Evolutionary conservation across 2,329 filamentous ascomycete genomes (phyloP).

Genomic region (Epichloe gansuensis): DNA sequence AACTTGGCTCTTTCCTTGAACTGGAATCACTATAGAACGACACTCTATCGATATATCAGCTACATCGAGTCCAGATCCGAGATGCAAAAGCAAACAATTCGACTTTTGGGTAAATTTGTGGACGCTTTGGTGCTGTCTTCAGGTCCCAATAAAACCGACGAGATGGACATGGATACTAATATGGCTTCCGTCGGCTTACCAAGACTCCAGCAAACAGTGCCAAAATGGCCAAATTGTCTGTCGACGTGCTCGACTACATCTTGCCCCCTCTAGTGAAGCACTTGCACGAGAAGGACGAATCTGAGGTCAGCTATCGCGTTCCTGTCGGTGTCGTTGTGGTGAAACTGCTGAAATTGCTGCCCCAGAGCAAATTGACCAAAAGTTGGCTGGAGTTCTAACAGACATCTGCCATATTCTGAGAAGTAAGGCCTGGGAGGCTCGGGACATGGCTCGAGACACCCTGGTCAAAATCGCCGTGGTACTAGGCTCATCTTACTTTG

Average conservation of each 20-base stretch:
- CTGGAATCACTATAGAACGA: slow-evolving; percentile 81
- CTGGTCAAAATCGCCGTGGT: slow-evolving; percentile 72
- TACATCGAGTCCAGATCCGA: slow-evolving; percentile 74
- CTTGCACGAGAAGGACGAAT: slow-evolving; percentile 88
- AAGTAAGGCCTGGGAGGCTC: slow-evolving; percentile 75
- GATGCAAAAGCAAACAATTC: slow-evolving; percentile 73
- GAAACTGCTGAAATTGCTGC: slow-evolving; percentile 73
- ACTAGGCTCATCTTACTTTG: slow-evolving; percentile 71
- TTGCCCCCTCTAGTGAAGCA: slow-evolving; percentile 72
- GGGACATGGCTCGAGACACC: slow-evolving; percentile 84
- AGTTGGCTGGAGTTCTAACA: slow-evolving; percentile 71
- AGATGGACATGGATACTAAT: slow-evolving; percentile 30
- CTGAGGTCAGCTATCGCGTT: slow-evolving; percentile 83
- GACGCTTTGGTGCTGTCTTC: slow-evolving; percentile 59
- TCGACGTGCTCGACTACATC: slow-evolving; percentile 63
- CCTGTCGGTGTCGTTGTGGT: slow-evolving; percentile 82
- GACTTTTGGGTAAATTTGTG: slow-evolving; percentile 68
- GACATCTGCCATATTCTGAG: slow-evolving; percentile 89
- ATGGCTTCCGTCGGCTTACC: slow-evolving; percentile 15
- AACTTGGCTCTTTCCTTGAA: slow-evolving; percentile 64
- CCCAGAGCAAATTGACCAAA: slow-evolving; percentile 60
- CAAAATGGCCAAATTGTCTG: slow-evolving; percentile 54
- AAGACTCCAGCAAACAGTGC: slow-evolving; percentile 52
- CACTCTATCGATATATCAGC: slow-evolving; percentile 71
- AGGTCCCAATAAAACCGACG: slow-evolving; percentile 21